Conservation (phyloP, 2,329 filamentous ascomycete genomes). For the Mollisiaceae sp. region DNA sequence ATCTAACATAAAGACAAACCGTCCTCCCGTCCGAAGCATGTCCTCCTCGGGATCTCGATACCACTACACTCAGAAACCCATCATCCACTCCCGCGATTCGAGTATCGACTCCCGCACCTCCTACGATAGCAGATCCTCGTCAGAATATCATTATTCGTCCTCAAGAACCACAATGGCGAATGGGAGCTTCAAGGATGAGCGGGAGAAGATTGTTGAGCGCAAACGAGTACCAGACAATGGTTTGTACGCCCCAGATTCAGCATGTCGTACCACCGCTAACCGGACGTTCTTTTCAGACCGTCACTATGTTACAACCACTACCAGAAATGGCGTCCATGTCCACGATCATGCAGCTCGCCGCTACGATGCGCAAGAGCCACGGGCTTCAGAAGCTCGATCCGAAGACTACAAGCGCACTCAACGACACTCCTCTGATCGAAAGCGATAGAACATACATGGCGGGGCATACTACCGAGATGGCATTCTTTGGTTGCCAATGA, state of each 20-base stretch:
- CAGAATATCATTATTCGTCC: constrained; percentile 19
- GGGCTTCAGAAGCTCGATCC: constrained; percentile 18
- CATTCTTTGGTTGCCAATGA: not conserved
- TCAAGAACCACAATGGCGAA: constrained; percentile 24
- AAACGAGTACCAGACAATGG: constrained; percentile 32
- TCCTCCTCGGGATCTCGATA: constrained; percentile 13
- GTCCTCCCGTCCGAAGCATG: constrained; percentile 19
- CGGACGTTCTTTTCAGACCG: not conserved
- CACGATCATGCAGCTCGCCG: constrained; percentile 15
- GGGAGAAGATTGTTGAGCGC: constrained; percentile 2
- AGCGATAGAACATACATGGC: not conserved
- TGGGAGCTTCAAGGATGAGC: constrained; percentile 7
- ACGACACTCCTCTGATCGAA: not conserved
- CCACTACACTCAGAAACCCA: constrained; percentile 17
- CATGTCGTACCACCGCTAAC: too few species aligned
- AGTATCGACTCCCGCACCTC: constrained; percentile 26
- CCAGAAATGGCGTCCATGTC: constrained; percentile 17
- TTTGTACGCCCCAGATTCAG: constrained; percentile 14
- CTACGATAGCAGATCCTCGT: constrained; percentile 18
- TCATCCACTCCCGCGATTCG: constrained; percentile 25
- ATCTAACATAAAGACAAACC: constrained; percentile 7
- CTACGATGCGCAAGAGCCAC: constrained; percentile 25
- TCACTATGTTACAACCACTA: constrained; percentile 21
- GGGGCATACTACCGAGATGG: not conserved
- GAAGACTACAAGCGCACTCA: constrained; percentile 24